Percentiles rank a stretch among this genome's conserved stretches.
Evolutionary conservation across 1,284 basidiomycete species (phyloP).

Genomic region (Thecaphora thlaspeos): DNA sequence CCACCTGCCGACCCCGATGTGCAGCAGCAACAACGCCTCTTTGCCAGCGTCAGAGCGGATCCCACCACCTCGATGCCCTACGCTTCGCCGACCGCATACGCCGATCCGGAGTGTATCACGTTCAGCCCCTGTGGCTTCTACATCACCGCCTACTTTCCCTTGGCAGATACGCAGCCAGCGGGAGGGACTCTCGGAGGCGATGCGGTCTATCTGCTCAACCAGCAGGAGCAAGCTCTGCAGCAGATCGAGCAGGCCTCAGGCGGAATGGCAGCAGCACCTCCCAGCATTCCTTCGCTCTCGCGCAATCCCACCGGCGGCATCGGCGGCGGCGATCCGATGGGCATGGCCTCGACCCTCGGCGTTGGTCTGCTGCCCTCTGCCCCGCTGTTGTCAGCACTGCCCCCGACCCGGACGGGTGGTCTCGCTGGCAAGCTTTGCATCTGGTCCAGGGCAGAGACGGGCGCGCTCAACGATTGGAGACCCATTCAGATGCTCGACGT

Average conservation of each 20-base stretch:
- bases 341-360: too few species aligned
- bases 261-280: too few species aligned
- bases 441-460: conserved; percentile 29
- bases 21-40: background rate
- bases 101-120: conserved; percentile 20
- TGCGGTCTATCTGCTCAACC: background rate
- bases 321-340: background rate
- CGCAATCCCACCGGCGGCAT: background rate
- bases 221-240: background rate
- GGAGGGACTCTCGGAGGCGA: too few species aligned
- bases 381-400: too few species aligned
- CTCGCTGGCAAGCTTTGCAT: conserved; percentile 15
- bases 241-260: background rate
- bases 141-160: conserved; percentile 21
- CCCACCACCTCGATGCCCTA: too few species aligned
- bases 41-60: too few species aligned
- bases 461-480: conserved; percentile 30
- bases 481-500: conserved; percentile 21
- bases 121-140: conserved; percentile 38
- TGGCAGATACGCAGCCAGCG: background rate
- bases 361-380: background rate
- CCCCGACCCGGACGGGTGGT: too few species aligned
- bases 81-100: conserved; percentile 1
- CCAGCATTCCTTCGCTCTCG: too few species aligned
- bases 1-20: conserved; percentile 1